Conservation (phyloP, 1,284 basidiomycete species). For the Ustilago esculenta region DNA sequence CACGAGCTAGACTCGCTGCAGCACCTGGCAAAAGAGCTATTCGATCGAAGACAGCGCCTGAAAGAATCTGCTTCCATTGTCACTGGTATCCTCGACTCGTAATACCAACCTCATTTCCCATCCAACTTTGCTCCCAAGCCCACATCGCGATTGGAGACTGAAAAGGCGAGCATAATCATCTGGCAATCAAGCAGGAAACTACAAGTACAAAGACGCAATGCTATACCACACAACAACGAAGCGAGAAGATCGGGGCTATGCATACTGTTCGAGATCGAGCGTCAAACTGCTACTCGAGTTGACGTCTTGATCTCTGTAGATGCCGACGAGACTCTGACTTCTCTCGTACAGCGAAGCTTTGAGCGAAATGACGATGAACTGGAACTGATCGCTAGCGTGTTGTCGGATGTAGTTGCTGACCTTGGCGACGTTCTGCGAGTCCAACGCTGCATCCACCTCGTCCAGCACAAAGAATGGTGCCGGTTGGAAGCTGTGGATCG, state of each 20-base stretch:
- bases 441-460: constrained; percentile 93
- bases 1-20: constrained; percentile 11
- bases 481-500: constrained; percentile 92
- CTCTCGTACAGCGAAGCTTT: constrained; percentile 83
- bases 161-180: too few relatives aligned
- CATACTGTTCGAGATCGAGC: constrained; percentile 75
- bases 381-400: constrained; percentile 74
- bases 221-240: not conserved
- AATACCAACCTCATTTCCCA: not conserved
- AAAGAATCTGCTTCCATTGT: constrained; percentile 35
- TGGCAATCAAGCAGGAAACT: too few relatives aligned
- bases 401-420: constrained; percentile 64
- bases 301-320: constrained; percentile 90
- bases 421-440: constrained; percentile 64
- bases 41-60: constrained; percentile 28
- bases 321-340: constrained; percentile 89
- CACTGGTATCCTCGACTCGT: constrained; percentile 33
- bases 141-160: too few relatives aligned
- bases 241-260: too few relatives aligned
- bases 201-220: too few relatives aligned
- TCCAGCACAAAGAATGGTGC: constrained; percentile 99
- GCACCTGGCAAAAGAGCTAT: constrained; percentile 28
- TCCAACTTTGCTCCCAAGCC: too few relatives aligned
- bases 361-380: constrained; percentile 96
- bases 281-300: constrained; percentile 90